These are phyloP conservation scores for Geotrichum restrictum DNA, from an alignment of 1,139 yeast genomes.

Conservation along the genomic window DNA sequence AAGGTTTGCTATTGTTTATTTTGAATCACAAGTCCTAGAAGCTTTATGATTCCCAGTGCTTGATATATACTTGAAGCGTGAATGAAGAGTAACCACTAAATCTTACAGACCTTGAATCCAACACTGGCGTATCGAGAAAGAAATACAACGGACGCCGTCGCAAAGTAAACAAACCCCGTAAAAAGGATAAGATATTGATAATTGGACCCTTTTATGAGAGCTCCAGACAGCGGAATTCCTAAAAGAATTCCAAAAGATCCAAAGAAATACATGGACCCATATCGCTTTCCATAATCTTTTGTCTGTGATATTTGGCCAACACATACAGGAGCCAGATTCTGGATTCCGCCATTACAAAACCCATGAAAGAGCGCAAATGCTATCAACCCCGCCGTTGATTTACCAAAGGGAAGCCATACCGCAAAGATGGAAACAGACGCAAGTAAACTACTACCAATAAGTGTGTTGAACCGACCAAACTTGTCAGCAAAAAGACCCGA, in stretches of 20 bases:
- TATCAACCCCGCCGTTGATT: conserved; percentile 38
- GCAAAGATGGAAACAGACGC: conserved; percentile 42
- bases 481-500: conserved; percentile 55
- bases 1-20: too few relatives aligned
- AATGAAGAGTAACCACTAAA: too few relatives aligned
- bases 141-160: conserved; percentile 8
- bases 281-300: conserved; percentile 48
- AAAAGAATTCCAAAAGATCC: conserved; percentile 46
- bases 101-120: conserved; percentile 18
- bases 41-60: too few relatives aligned
- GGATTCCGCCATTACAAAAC: conserved; percentile 48
- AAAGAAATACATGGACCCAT: conserved; percentile 47
- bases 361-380: conserved; percentile 52
- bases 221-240: conserved; percentile 52
- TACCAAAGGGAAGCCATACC: conserved; percentile 56
- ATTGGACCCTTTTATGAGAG: conserved; percentile 43
- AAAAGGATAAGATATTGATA: conserved; percentile 15
- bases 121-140: conserved; percentile 16
- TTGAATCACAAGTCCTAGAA: too few relatives aligned
- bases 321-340: conserved; percentile 50
- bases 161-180: conserved; percentile 14
- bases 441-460: conserved; percentile 43
- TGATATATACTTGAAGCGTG: too few relatives aligned
- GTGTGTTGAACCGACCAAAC: conserved; percentile 56
- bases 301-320: conserved; percentile 49